A percentile compares a stretch with the other conserved stretches of the same genome.
These are phyloP conservation scores for Cryptococcus hybrid DNA, from an alignment of 1,284 basidiomycete genomes.

Conservation along the genomic window DNA sequence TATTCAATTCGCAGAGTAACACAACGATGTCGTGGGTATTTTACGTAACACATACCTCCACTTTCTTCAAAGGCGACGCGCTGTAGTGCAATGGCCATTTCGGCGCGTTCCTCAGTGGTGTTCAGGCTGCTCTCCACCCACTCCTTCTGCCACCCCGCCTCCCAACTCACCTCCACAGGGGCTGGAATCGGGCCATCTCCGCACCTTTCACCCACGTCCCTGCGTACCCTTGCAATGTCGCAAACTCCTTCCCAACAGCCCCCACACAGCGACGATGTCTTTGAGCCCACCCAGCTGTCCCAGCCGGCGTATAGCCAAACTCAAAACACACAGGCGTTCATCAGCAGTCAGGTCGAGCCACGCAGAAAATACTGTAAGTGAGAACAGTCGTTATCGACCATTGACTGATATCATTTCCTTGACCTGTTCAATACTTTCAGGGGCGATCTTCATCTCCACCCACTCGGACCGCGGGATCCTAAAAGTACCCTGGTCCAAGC, in stretches of 20 bases:
- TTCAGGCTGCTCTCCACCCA: no score
- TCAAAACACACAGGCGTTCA: constrained; percentile 30
- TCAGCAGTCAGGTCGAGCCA: constrained; percentile 43
- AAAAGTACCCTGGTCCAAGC: constrained; percentile 46
- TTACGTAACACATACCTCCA: no score
- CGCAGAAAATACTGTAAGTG: constrained; percentile 48
- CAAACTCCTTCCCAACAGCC: constrained; percentile 14
- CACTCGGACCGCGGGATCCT: constrained; percentile 39
- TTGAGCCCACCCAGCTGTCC: constrained; percentile 45
- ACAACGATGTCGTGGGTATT: no score
- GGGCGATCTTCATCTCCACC: constrained; percentile 49
- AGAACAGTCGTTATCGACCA: not conserved
- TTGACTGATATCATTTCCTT: not conserved
- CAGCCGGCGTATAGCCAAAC: constrained; percentile 37
- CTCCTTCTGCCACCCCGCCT: no score
- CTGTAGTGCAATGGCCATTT: no score
- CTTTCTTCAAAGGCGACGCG: no score
- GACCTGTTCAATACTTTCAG: constrained; percentile 15
- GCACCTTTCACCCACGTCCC: not conserved
- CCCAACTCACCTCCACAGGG: no score
- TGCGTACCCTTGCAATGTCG: constrained; percentile 11
- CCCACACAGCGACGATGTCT: constrained; percentile 22
- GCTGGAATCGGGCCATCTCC: not conserved
- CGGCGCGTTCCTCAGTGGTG: no score
- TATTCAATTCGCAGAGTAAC: no score